phyloP scores from a whole-genome alignment of 1,284 basidiomycete species.

The Boletus nobilissimus region DNA sequence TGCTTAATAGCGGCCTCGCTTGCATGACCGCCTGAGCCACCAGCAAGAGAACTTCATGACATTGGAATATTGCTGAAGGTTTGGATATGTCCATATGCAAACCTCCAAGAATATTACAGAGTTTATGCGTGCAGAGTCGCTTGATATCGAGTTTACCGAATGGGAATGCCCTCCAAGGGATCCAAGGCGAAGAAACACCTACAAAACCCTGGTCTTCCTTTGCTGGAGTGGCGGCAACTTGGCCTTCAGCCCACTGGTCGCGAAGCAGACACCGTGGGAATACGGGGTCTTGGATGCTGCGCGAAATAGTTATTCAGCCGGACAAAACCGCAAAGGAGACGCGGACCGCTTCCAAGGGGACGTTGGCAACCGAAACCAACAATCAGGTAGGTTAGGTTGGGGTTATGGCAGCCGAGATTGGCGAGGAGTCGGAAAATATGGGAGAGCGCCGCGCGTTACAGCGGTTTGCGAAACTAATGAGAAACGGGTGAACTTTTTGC shows the following conservation, averaged over 20 bases:
- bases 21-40: slow-evolving; percentile 55
- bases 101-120: too few relatives aligned
- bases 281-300: slow-evolving; percentile 29
- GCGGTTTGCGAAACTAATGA: too few relatives aligned
- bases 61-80: slow-evolving; percentile 51
- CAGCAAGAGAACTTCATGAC: slow-evolving; percentile 52
- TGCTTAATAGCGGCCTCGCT: slow-evolving; percentile 45
- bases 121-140: slow-evolving; percentile 43
- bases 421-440: too few relatives aligned
- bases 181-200: slow-evolving; percentile 36
- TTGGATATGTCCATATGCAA: too few relatives aligned
- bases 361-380: neutral
- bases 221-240: slow-evolving; percentile 38
- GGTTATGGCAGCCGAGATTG: too few relatives aligned
- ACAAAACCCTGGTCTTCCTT: slow-evolving; percentile 37
- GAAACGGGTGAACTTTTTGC: too few relatives aligned
- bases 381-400: too few relatives aligned
- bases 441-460: too few relatives aligned
- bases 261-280: slow-evolving; percentile 52
- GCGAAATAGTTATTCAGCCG: slow-evolving; percentile 24
- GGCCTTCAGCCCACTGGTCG: slow-evolving; percentile 54
- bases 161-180: slow-evolving; percentile 23
- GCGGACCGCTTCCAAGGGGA: neutral
- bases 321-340: slow-evolving; percentile 15
- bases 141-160: slow-evolving; percentile 32